Percentiles rank a stretch among this genome's conserved stretches.
phyloP scores from a whole-genome alignment of 176 grass and related monocot genomes.

The Aegilops tauschii region DNA sequence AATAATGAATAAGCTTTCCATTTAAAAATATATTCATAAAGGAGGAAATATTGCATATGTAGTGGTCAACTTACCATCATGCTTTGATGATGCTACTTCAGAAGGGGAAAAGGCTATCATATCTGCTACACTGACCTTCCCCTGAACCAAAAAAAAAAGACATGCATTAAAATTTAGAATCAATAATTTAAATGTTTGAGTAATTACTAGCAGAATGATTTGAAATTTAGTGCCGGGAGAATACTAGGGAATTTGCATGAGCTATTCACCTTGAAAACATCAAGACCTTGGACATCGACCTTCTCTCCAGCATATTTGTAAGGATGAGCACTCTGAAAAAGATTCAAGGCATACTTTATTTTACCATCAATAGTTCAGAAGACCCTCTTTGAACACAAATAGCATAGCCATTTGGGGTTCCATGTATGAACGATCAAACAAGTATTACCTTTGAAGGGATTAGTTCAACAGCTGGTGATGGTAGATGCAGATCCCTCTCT shows the following conservation, averaged over 20 bases:
- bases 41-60: not conserved
- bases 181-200: not conserved
- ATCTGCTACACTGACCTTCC: constrained; percentile 77
- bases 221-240: constrained; percentile 6
- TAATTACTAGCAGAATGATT: not conserved
- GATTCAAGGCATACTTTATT: not conserved
- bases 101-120: constrained; percentile 76
- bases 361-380: not conserved
- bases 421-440: constrained; percentile 3
- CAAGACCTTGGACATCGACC: constrained; percentile 81
- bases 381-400: not conserved
- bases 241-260: not conserved
- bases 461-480: constrained; percentile 94
- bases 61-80: constrained; percentile 72
- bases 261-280: constrained; percentile 78
- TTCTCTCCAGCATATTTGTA: constrained; percentile 97
- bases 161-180: not conserved
- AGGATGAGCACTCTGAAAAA: constrained; percentile 82
- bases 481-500: constrained; percentile 74
- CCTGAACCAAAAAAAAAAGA: constrained; percentile 46
- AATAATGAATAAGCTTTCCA: not conserved
- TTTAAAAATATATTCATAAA: constrained; percentile 11
- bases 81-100: constrained; percentile 56
- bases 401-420: not conserved
- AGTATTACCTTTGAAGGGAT: constrained; percentile 74